These are phyloP conservation scores for Glarea lozoyensis DNA, from an alignment of 495 filamentous ascomycete species.

Conservation along the genomic window DNA sequence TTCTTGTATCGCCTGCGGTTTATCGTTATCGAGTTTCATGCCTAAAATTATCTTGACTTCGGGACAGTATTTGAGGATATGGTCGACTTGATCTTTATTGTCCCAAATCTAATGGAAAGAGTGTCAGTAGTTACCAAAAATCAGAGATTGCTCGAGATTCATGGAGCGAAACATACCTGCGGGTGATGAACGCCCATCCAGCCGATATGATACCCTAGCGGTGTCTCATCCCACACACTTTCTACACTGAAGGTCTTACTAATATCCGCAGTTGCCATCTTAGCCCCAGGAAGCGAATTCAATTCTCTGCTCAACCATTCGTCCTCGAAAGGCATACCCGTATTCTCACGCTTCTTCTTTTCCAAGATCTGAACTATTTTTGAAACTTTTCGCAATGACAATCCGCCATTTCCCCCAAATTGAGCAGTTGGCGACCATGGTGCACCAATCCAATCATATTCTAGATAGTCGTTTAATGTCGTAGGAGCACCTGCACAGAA, in stretches of 20 bases:
- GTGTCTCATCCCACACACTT: conserved; percentile 18
- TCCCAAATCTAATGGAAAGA: conserved; percentile 13
- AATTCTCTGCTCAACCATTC: conserved; percentile 14
- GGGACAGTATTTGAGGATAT: conserved; percentile 17
- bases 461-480: conserved; percentile 14
- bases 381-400: conserved; percentile 14
- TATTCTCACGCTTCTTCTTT: conserved; percentile 5
- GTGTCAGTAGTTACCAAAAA: not conserved
- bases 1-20: conserved; percentile 6
- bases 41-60: conserved; percentile 19
- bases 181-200: conserved; percentile 9
- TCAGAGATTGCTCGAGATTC: too few species aligned
- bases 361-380: conserved; percentile 14
- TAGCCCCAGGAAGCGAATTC: not conserved
- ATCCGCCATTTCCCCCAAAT: conserved; percentile 21
- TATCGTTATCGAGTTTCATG: conserved; percentile 16
- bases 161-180: conserved; percentile 6
- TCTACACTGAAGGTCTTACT: conserved; percentile 20
- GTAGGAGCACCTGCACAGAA: conserved; percentile 13
- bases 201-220: conserved; percentile 21
- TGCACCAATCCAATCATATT: conserved; percentile 21
- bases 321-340: conserved; percentile 16
- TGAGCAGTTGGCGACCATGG: conserved; percentile 16
- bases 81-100: conserved; percentile 9
- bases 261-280: conserved; percentile 13